Percentiles rank a stretch among this genome's conserved stretches.
Evolutionary conservation across 2,329 filamentous ascomycete genomes (phyloP).

Genomic region (Colletotrichum gloeosporioides): DNA sequence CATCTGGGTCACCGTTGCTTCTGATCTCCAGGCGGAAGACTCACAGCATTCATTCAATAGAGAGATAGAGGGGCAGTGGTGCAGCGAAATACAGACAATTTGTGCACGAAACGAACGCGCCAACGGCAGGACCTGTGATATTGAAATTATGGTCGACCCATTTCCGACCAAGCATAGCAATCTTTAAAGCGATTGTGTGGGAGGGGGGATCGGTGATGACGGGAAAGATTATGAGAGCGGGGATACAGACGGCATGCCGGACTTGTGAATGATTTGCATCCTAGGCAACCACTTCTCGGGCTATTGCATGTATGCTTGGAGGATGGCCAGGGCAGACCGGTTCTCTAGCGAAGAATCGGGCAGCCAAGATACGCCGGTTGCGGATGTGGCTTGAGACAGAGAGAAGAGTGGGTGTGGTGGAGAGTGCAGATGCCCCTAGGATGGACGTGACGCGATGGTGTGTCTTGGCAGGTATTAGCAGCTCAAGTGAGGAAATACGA

Average conservation of each 20-base stretch:
- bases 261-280: not conserved
- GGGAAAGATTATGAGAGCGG: not conserved
- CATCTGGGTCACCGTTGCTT: not conserved
- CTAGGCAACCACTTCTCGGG: not conserved
- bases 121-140: not conserved
- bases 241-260: not conserved
- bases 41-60: not conserved
- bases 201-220: not conserved
- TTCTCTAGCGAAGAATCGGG: not conserved
- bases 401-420: not conserved
- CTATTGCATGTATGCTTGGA: not conserved
- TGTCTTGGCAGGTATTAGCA: conserved; percentile 10
- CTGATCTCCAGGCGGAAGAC: not conserved
- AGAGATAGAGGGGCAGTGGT: not conserved
- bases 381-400: conserved; percentile 1
- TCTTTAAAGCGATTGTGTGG: not conserved
- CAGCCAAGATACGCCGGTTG: not conserved
- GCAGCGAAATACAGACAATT: not conserved
- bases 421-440: not conserved
- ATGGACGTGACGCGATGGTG: conserved; percentile 3
- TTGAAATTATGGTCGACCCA: not conserved
- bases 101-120: not conserved
- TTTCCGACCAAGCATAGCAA: not conserved
- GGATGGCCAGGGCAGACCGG: not conserved
- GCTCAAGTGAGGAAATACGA: conserved; percentile 4